A percentile compares a stretch with the other conserved stretches of the same genome.
phyloP scores from a whole-genome alignment of 306 rosid species.

The Corylus avellana region DNA sequence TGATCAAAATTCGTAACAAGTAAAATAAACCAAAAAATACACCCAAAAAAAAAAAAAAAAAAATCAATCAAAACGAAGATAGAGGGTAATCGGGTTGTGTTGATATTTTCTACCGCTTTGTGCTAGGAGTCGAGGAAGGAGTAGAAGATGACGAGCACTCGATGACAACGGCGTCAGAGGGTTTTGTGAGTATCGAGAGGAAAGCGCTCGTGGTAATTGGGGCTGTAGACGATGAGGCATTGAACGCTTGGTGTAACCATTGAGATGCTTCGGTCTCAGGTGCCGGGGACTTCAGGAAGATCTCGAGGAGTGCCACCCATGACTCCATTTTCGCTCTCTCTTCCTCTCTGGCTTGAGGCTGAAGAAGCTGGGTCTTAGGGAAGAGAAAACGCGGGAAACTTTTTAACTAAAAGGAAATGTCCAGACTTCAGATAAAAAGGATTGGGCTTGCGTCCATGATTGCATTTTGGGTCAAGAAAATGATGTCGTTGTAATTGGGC shows the following conservation, averaged over 20 bases:
- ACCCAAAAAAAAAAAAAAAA: background rate
- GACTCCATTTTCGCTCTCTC: conserved; percentile 30
- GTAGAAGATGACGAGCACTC: conserved; percentile 13
- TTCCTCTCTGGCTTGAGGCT: background rate
- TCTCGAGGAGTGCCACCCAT: conserved; percentile 39
- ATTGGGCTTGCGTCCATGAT: no score
- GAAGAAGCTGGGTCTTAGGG: background rate
- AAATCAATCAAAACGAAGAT: background rate
- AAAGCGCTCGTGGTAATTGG: conserved; percentile 35
- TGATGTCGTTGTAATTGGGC: no score
- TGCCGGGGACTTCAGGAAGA: conserved; percentile 38
- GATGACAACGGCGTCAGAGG: conserved; percentile 31
- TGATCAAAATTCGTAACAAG: background rate
- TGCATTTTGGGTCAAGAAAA: no score
- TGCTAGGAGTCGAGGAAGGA: conserved; percentile 1
- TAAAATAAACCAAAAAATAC: background rate
- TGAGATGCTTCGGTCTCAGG: conserved; percentile 43
- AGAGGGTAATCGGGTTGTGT: background rate
- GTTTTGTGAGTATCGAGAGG: conserved; percentile 39
- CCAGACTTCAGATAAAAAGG: no score
- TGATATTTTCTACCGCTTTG: conserved; percentile 14
- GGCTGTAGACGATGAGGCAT: conserved; percentile 21
- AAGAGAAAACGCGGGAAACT: conserved; percentile 34
- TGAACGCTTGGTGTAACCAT: conserved; percentile 36
- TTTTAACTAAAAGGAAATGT: no score